A percentile compares a stretch with the other conserved stretches of the same genome.
Conservation (phyloP, 2,329 filamentous ascomycete species). For the Xylariaceae sp. region DNA sequence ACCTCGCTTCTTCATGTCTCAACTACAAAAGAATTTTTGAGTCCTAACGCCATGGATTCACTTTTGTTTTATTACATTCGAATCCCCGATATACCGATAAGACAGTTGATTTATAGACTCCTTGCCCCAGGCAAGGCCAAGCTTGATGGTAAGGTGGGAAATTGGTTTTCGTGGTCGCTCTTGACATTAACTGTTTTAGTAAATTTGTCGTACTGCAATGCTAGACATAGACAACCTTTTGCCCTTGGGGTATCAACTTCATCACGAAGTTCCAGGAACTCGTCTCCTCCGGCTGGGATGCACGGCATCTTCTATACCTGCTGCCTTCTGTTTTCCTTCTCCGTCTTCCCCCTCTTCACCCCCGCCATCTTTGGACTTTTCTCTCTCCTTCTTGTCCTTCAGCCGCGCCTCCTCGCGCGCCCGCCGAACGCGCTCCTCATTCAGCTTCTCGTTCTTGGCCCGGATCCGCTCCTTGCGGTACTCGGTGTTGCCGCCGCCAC, state of each 20-base stretch:
- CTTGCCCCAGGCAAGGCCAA: too few relatives aligned
- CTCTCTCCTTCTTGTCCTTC: conserved; percentile 46
- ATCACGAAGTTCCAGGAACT: conserved; percentile 28
- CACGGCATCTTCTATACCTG: conserved; percentile 42
- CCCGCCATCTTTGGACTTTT: conserved; percentile 35
- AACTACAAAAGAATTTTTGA: too few relatives aligned
- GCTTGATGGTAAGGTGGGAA: too few relatives aligned
- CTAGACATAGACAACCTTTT: not conserved
- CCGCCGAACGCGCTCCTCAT: conserved; percentile 64
- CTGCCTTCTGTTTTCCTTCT: conserved; percentile 35
- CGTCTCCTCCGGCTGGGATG: conserved; percentile 58
- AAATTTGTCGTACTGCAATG: too few relatives aligned
- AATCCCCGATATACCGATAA: too few relatives aligned
- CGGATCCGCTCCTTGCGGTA: conserved; percentile 77
- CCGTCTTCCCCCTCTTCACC: conserved; percentile 35
- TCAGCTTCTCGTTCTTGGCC: conserved; percentile 84
- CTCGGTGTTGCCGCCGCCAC: conserved; percentile 81
- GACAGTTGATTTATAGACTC: too few relatives aligned
- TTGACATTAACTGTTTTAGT: too few relatives aligned
- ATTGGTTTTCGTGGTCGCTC: too few relatives aligned
- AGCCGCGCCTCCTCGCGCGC: conserved; percentile 50
- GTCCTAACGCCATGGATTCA: too few relatives aligned
- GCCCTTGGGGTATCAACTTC: conserved; percentile 7
- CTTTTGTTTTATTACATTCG: too few relatives aligned
- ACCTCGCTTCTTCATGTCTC: too few relatives aligned